A percentile compares a stretch with the other conserved stretches of the same genome.
Conservation (phyloP, 441 rosid species). For the Hura crepitans region DNA sequence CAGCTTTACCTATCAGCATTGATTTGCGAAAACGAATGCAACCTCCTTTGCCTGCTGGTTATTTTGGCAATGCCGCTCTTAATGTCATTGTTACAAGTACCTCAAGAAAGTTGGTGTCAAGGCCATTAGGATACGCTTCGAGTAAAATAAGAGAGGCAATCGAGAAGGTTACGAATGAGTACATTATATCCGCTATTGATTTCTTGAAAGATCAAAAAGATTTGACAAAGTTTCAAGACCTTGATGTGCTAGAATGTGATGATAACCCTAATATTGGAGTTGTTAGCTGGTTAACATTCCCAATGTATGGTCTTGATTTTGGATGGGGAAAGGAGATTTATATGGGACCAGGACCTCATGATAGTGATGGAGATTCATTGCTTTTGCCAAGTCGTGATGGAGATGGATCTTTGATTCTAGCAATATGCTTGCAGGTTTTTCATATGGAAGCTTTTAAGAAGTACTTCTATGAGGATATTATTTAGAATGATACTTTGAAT, state of each 20-base stretch:
- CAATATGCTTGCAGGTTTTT: constrained; percentile 41
- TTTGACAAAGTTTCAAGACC: constrained; percentile 45
- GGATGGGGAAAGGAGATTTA: constrained; percentile 59
- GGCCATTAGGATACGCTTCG: constrained; percentile 37
- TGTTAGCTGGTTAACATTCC: constrained; percentile 56
- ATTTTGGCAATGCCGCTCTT: constrained; percentile 46
- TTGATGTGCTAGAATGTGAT: constrained; percentile 38
- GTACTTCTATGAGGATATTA: constrained; percentile 47
- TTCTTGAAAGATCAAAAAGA: constrained; percentile 45
- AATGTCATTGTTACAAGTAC: constrained; percentile 40
- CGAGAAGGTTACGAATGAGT: constrained; percentile 37
- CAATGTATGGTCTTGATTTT: constrained; percentile 50
- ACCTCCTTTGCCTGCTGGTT: constrained; percentile 29
- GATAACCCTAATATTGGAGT: constrained; percentile 56
- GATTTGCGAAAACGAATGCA: constrained; percentile 30
- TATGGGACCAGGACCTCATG: constrained; percentile 52
- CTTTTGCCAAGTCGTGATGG: constrained; percentile 37
- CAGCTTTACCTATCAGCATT: constrained; percentile 34
- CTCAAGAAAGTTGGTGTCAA: constrained; percentile 40
- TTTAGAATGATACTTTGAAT: no score
- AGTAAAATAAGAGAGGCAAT: constrained; percentile 43
- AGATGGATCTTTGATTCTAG: constrained; percentile 30
- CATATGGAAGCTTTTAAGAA: constrained; percentile 52
- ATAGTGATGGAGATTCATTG: constrained; percentile 47
- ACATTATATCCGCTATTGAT: constrained; percentile 36